phyloP scores from a whole-genome alignment of 805 yeast genomes.

The Blastobotrys muscicola region DNA sequence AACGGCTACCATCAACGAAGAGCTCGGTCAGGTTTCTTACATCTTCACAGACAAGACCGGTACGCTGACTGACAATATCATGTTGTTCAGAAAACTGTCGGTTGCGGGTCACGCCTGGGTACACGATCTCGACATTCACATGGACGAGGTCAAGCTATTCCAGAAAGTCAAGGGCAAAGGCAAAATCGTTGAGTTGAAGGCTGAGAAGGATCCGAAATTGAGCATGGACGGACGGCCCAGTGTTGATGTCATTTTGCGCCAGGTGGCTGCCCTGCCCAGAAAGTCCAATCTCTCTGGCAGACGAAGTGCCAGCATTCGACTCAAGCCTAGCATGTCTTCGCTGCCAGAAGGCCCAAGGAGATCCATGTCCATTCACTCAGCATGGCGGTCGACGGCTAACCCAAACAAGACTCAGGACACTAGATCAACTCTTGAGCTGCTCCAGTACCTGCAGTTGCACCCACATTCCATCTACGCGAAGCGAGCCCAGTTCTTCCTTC shows the following conservation, averaged over 20 bases:
- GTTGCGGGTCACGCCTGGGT: constrained; percentile 86
- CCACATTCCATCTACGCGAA: constrained; percentile 65
- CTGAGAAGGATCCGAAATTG: not conserved
- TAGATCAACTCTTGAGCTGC: constrained; percentile 54
- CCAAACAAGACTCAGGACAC: constrained; percentile 35
- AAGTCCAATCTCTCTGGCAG: constrained; percentile 8
- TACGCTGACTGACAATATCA: constrained; percentile 86
- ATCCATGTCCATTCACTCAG: constrained; percentile 2
- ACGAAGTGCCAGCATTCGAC: constrained; percentile 3
- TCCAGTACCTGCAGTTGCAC: constrained; percentile 57
- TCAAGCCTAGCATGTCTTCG: constrained; percentile 3
- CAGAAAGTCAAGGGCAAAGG: constrained; percentile 1
- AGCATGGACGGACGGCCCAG: constrained; percentile 8
- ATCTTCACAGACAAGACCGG: constrained; percentile 96
- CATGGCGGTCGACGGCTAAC: constrained; percentile 43
- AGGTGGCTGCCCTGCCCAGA: constrained; percentile 20
- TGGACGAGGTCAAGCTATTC: constrained; percentile 16
- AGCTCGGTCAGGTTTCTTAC: constrained; percentile 92
- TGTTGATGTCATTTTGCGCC: constrained; percentile 16
- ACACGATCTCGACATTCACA: constrained; percentile 55
- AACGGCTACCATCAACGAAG: constrained; percentile 92
- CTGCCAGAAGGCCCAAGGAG: constrained; percentile 1
- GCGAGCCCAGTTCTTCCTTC: constrained; percentile 67
- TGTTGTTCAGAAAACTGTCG: constrained; percentile 84
- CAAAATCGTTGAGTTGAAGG: not conserved